Evolutionary conservation across 1,284 basidiomycete genomes (phyloP), one percentile per base, ranked within the genome.

Genomic region (Trametes hirsuta): DNA sequence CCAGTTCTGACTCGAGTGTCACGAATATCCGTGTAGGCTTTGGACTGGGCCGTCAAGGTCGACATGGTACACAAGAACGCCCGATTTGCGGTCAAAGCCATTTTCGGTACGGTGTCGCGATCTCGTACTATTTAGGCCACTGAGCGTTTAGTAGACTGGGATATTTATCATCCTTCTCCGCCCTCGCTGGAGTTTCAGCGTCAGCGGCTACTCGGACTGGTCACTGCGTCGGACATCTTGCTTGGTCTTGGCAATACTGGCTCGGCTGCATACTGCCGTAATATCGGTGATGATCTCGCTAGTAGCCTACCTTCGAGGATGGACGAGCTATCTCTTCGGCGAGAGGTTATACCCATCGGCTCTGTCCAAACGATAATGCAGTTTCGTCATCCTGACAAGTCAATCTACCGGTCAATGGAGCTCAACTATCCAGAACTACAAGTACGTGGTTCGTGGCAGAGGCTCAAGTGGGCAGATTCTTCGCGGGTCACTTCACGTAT

Each of bases 401-500:
- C 63, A 6, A 39, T 65, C 12, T 47, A 59, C 22, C 55, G 60
- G 11, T 55, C 60, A 21, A 47, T 55, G 12, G 47, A 62, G 14
- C 24, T 66, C 40, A 51, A 35, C 15, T 18, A 65, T 15, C 53
- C 64, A 0, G 47, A 53, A 14, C 58, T 71, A 41, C 70, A 70
- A 44, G 64, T 70, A 4, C 65, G 61, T 47, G 69, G 70, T 0
- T 68, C 68, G 30, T 71, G 70, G 70, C 56, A 66, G 58, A 68
- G 68, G 61, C 53, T 71, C 18, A 65, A 65, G 48, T 40, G 69
- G 21, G 59, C 58, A 12, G 63, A 61, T 48, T 46, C 58, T 35
- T 46, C 54, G 15, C 63, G 54, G 41, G 64, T 71, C 22, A 48
- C 50, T 3, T 55, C 65, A 35, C 62, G 69, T 6, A 65, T 66